Percentiles rank a stretch among this genome's conserved stretches.
These are phyloP conservation scores for Trichoderma gracile DNA, from an alignment of 2,329 filamentous ascomycete genomes.

Conservation along the genomic window DNA sequence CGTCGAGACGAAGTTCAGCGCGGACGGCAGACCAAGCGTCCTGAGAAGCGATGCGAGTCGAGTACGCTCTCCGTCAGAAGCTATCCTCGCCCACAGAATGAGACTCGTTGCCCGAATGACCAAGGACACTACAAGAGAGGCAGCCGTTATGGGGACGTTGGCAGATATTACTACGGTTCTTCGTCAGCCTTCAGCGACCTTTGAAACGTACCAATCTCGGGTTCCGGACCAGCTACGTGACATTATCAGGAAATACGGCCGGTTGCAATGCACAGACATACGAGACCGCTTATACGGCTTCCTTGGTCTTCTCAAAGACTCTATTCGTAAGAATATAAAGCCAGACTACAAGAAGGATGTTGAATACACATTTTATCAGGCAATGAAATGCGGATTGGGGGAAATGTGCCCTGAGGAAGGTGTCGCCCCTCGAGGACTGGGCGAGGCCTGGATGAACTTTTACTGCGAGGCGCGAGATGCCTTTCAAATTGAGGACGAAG, in stretches of 20 bases:
- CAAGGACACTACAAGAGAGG: not conserved
- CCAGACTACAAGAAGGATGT: not conserved
- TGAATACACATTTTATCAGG: constrained; percentile 2
- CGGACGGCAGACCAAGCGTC: not conserved
- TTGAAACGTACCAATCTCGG: not conserved
- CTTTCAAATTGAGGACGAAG: not conserved
- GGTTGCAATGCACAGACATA: not conserved
- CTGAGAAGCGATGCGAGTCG: not conserved
- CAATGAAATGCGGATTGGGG: not conserved
- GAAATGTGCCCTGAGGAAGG: not conserved
- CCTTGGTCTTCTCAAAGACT: not conserved
- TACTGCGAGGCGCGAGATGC: constrained; percentile 1
- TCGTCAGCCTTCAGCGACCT: not conserved
- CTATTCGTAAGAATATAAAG: not conserved
- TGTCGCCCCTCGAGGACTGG: not conserved
- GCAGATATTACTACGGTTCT: not conserved
- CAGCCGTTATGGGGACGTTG: not conserved
- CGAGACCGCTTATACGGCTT: constrained; percentile 6
- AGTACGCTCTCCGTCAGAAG: not conserved
- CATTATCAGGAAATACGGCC: not conserved
- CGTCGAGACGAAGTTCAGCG: not conserved
- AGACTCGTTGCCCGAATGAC: not conserved
- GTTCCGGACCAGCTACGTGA: not conserved
- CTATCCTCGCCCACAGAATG: not conserved
- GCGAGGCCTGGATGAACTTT: not conserved